Evolutionary conservation across 23 red algal genomes (phyloP), one percentile per base, ranked within the genome.

Genomic region (Gracilaria caudata): DNA sequence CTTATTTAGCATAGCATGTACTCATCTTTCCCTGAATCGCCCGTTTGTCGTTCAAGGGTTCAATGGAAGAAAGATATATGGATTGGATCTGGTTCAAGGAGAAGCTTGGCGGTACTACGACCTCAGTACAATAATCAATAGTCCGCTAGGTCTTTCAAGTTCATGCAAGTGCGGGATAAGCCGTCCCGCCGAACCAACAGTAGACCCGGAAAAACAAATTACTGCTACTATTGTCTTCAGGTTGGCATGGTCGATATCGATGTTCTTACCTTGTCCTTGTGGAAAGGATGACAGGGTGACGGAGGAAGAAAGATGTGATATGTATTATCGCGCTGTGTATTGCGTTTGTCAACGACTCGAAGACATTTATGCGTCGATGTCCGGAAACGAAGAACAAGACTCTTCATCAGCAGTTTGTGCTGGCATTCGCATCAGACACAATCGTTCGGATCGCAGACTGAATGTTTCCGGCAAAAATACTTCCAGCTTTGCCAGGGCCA

Each of bases 201-300:
- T 60, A 7, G 57, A 60, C 23, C 57, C 57, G 0, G 25, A 60
- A 28, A 60, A 60, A 60, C n/a, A 60, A 20, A 60, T 60, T 4
- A 28, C 28, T 23, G 57, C 57, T 29, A 28, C 57, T 0, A 60
- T 60, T 11, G 57, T 60, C 28, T 60, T 60, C 57, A 60, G 57
- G 23, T 60, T 60, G 23, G 57, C 57, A 29, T 60, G 57, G 57
- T 60, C 57, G 8, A 28, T 60, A 29, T 60, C 57, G 57, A 60
- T 28, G 25, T 60, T 28, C 57, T 60, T 60, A 17, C 21, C 57
- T 60, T 60, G 57, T 29, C 57, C 57, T 7, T 60, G 57, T 23
- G 57, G 57, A 60, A 60, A 60, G 8, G 57, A 60, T 17, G 57
- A 60, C 23, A 60, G 57, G 11, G 57, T 60, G 17, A 28, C 57